Conservation (phyloP, 495 filamentous ascomycete species). For the Amphirosellinia nigrospora region DNA sequence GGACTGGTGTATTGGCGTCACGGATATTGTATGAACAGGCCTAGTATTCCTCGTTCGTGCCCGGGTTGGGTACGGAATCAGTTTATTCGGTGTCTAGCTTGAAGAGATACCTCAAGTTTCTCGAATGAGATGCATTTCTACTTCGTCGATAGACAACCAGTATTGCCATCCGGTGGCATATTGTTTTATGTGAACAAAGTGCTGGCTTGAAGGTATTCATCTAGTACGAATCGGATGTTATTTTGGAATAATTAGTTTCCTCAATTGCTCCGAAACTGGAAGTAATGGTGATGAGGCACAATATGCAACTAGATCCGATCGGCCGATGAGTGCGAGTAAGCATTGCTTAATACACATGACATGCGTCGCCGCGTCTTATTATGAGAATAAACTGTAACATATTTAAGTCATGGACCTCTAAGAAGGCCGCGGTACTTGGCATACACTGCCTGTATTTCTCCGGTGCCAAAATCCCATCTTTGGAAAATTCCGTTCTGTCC, state of each 20-base stretch:
- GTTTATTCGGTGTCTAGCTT: constrained; percentile 15
- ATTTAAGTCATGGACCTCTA: not conserved
- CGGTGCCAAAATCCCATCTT: not conserved
- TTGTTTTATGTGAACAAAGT: not conserved
- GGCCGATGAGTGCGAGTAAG: constrained; percentile 3
- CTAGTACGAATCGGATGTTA: not conserved
- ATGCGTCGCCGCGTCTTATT: not conserved
- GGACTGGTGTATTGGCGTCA: constrained; percentile 29
- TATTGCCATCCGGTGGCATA: not conserved
- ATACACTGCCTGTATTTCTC: not conserved
- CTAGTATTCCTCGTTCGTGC: constrained; percentile 19
- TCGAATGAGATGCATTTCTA: constrained; percentile 17
- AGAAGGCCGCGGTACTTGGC: not conserved
- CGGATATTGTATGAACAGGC: constrained; percentile 30
- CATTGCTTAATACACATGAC: not conserved
- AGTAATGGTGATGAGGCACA: not conserved
- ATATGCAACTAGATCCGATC: not conserved
- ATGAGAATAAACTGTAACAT: not conserved
- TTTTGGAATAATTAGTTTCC: not conserved
- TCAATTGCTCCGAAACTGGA: not conserved
- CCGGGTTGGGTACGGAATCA: constrained; percentile 21
- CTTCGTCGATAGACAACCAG: not conserved
- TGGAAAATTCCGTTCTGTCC: not conserved
- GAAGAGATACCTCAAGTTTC: constrained; percentile 19
- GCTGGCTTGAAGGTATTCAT: not conserved